phyloP scores from a whole-genome alignment of 306 rosid genomes.

The Dryas drummondii region DNA sequence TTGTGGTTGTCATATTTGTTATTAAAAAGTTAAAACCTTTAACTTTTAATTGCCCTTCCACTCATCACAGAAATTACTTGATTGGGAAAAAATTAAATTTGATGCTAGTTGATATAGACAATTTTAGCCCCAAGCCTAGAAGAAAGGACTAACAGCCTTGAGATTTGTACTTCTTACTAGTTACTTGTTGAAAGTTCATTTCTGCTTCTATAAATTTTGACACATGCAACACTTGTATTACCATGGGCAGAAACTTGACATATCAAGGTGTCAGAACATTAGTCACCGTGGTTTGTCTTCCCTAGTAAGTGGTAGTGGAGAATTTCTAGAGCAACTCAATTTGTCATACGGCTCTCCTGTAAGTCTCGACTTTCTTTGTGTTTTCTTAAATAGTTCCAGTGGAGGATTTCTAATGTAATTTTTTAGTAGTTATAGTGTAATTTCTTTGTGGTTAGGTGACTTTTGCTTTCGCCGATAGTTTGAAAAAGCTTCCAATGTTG shows the following conservation, averaged over 20 bases:
- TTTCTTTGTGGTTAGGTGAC: slow-evolving; percentile 61
- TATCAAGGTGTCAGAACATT: slow-evolving; percentile 79
- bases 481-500: slow-evolving; percentile 61
- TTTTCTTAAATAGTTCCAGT: slow-evolving; percentile 1
- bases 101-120: slow-evolving; percentile 1
- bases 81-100: neutral
- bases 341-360: slow-evolving; percentile 80
- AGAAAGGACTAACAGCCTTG: neutral
- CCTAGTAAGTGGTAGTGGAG: slow-evolving; percentile 45
- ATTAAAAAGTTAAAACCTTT: neutral
- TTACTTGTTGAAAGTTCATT: neutral
- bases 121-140: neutral
- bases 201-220: neutral
- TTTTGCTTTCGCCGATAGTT: slow-evolving; percentile 60
- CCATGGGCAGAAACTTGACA: slow-evolving; percentile 71
- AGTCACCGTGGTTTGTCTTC: slow-evolving; percentile 64
- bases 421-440: slow-evolving; percentile 1
- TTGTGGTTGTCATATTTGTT: neutral
- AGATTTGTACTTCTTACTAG: neutral
- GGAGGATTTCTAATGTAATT: slow-evolving; percentile 19
- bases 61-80: neutral
- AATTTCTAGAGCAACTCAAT: slow-evolving; percentile 58
- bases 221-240: slow-evolving; percentile 15
- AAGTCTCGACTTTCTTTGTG: slow-evolving; percentile 31
- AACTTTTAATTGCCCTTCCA: neutral